Percentiles rank a stretch among this genome's conserved stretches.
These are phyloP conservation scores for Rutidosis leptorrhynchoides DNA, from an alignment of 129 eudicot genomes.

Conservation along the genomic window DNA sequence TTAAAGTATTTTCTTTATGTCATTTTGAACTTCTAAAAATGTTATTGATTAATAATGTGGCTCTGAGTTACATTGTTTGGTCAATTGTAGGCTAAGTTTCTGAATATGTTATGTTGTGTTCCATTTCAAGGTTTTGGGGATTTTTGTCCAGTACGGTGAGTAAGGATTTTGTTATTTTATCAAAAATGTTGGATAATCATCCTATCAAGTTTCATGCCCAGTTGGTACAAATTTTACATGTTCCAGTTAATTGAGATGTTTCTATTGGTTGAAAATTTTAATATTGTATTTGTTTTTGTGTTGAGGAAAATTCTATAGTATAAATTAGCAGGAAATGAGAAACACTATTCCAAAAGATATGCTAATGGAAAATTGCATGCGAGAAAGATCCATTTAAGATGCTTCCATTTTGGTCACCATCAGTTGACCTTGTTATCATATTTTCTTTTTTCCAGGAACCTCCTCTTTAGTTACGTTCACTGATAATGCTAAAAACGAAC, in stretches of 20 bases:
- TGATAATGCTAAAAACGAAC: no score
- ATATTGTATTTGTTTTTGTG: background rate
- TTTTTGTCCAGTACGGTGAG: constrained; percentile 70
- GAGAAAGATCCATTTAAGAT: background rate
- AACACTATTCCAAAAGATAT: background rate
- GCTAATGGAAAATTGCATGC: no score
- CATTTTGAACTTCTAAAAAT: background rate
- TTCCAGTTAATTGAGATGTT: background rate
- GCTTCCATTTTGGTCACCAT: background rate
- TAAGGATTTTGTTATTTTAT: constrained; percentile 6
- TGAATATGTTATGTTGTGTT: constrained; percentile 74
- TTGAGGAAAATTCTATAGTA: constrained; percentile 8
- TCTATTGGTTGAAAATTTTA: background rate
- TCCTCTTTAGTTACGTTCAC: constrained; percentile 79
- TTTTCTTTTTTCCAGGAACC: constrained; percentile 76
- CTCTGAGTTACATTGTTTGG: constrained; percentile 9
- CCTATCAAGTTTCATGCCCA: background rate
- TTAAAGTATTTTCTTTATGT: constrained; percentile 40
- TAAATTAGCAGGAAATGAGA: background rate
- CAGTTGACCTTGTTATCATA: constrained; percentile 17
- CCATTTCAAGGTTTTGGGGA: constrained; percentile 93
- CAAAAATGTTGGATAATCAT: background rate
- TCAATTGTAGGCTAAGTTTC: constrained; percentile 63
- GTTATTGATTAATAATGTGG: constrained; percentile 9
- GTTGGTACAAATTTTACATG: background rate